A percentile compares a stretch with the other conserved stretches of the same genome.
Conservation (phyloP, 768 basidiomycete genomes). For the Lactarius evosmus region DNA sequence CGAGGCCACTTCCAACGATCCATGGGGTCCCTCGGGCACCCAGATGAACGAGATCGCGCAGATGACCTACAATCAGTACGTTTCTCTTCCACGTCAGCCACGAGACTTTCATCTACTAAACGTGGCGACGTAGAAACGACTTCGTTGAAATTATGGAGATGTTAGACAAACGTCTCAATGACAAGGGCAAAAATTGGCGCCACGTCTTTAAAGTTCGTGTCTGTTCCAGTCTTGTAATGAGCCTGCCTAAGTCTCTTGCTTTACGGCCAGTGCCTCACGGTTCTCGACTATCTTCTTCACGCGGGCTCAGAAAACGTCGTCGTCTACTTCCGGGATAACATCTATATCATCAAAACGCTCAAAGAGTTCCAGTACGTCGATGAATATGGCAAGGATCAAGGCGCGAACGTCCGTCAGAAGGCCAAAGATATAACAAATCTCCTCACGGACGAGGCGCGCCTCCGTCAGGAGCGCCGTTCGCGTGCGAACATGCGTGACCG, state of each 20-base stretch:
- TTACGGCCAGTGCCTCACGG: conserved; percentile 67
- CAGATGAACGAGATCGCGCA: conserved; percentile 99
- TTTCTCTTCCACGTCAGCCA: conserved; percentile 24
- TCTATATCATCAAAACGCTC: conserved; percentile 97
- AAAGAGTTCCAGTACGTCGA: conserved; percentile 98
- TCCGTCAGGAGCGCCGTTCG: conserved; percentile 79
- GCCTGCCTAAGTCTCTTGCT: not conserved
- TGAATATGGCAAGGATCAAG: conserved; percentile 94
- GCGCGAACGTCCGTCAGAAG: conserved; percentile 95
- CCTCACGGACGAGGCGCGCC: conserved; percentile 77
- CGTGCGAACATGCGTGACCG: conserved; percentile 93
- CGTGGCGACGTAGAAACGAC: conserved; percentile 59
- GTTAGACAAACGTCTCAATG: conserved; percentile 96
- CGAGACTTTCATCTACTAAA: not conserved
- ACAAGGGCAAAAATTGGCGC: conserved; percentile 99
- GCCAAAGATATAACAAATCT: conserved; percentile 98
- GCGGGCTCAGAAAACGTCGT: conserved; percentile 98
- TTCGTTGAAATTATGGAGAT: conserved; percentile 99
- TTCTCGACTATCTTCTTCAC: conserved; percentile 94
- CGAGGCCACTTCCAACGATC: conserved; percentile 96
- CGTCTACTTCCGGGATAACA: conserved; percentile 95
- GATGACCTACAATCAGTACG: conserved; percentile 94
- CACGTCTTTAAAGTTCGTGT: conserved; percentile 91
- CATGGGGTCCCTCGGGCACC: conserved; percentile 95
- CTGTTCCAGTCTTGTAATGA: not conserved